Percentiles rank a stretch among this genome's conserved stretches.
phyloP scores from a whole-genome alignment of 2,329 filamentous ascomycete genomes.

The Cephalotrichum gorgonifer region DNA sequence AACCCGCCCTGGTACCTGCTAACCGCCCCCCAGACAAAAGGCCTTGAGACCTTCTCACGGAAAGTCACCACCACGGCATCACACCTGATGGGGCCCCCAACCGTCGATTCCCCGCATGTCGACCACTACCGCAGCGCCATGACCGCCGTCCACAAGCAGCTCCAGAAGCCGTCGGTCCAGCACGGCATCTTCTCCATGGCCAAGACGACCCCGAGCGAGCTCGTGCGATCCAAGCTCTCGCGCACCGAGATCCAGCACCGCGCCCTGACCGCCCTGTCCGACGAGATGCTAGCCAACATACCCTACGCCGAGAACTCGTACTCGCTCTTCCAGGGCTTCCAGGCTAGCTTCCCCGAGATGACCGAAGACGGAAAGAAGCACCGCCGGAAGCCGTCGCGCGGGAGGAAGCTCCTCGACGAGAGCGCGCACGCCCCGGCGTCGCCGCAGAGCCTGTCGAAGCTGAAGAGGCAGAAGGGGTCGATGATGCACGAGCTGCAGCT shows the following conservation, averaged over 20 bases:
- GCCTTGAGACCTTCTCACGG: constrained; percentile 83
- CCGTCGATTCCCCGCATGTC: constrained; percentile 25
- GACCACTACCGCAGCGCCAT: constrained; percentile 76
- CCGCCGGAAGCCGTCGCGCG: constrained; percentile 50
- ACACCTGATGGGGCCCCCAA: constrained; percentile 63
- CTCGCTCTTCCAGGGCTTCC: constrained; percentile 93
- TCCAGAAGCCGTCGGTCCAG: constrained; percentile 74
- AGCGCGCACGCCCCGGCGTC: constrained; percentile 37
- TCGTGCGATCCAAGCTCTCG: constrained; percentile 86
- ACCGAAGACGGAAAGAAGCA: constrained; percentile 62
- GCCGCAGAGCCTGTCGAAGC: constrained; percentile 57
- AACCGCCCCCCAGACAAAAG: constrained; percentile 52
- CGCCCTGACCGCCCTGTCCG: constrained; percentile 76
- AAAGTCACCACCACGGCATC: constrained; percentile 92
- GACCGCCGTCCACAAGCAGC: constrained; percentile 78
- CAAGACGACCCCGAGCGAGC: constrained; percentile 82
- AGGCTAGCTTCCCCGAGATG: constrained; percentile 70
- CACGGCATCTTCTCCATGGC: constrained; percentile 86
- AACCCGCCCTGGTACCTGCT: background rate
- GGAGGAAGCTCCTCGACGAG: constrained; percentile 66
- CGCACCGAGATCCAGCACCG: constrained; percentile 89
- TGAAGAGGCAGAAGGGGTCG: constrained; percentile 70
- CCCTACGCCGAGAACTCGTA: constrained; percentile 73
- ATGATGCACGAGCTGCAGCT: constrained; percentile 84
- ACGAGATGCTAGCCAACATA: constrained; percentile 82